These are phyloP conservation scores for Tetrahymena thermophila DNA, from an alignment of 73 alveolate genomes.

Conservation along the genomic window DNA sequence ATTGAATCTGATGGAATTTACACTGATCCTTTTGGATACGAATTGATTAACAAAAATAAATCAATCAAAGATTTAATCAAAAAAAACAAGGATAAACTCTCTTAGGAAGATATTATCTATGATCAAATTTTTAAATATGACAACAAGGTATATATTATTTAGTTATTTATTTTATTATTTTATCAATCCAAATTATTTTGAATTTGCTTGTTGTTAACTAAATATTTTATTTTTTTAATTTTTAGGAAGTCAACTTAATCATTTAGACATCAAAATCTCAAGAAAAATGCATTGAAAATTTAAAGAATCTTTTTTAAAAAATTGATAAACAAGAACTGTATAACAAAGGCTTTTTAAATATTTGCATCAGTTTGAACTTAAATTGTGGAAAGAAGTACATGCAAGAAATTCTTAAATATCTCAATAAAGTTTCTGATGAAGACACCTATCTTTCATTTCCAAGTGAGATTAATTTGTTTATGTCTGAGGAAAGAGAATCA, in stretches of 20 bases:
- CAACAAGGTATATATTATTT: neutral
- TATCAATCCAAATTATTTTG: neutral
- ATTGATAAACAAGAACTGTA: neutral
- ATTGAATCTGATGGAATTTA: neutral
- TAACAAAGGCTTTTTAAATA: neutral
- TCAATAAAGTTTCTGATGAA: neutral
- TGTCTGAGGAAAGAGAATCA: neutral
- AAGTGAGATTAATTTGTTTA: neutral
- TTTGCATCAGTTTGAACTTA: neutral
- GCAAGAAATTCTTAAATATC: neutral
- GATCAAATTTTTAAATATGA: neutral
- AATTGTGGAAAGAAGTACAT: neutral
- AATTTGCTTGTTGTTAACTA: no score
- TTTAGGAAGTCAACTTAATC: neutral
- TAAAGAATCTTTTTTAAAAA: neutral
- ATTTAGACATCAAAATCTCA: neutral
- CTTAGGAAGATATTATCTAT: neutral
- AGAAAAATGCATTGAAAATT: neutral
- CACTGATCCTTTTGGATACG: neutral
- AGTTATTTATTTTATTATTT: neutral
- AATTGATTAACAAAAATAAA: neutral
- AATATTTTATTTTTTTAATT: neutral
- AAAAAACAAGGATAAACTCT: neutral
- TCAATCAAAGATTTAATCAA: neutral
- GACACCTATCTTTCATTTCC: neutral